A percentile compares a stretch with the other conserved stretches of the same genome.
Conservation (phyloP, 306 rosid species). For the Comarum palustre region DNA sequence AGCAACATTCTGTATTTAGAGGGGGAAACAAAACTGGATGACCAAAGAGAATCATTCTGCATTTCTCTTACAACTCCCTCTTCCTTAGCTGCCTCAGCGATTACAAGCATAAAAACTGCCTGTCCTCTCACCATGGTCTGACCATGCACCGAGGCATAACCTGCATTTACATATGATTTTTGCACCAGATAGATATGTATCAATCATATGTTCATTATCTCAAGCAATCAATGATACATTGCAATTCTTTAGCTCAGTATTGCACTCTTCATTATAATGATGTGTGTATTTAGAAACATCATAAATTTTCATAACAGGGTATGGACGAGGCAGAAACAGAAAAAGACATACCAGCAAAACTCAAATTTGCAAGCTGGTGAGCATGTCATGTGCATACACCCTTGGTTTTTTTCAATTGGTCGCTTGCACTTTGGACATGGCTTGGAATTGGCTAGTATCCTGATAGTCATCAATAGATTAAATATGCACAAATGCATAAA, state of each 20-base stretch:
- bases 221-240: not conserved
- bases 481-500: not conserved
- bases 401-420: constrained; percentile 84
- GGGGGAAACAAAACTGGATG: not conserved
- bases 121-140: constrained; percentile 89
- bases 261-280: not conserved
- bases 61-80: constrained; percentile 65
- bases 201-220: not conserved
- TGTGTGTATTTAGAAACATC: not conserved
- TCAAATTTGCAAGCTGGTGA: constrained; percentile 88
- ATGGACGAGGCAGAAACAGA: not conserved
- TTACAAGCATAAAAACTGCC: constrained; percentile 95
- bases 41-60: not conserved
- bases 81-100: constrained; percentile 83
- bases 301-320: not conserved
- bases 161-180: constrained; percentile 31
- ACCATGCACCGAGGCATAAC: constrained; percentile 92
- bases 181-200: not conserved
- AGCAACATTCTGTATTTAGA: not conserved
- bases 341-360: constrained; percentile 67
- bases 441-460: constrained; percentile 73
- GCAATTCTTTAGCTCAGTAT: not conserved
- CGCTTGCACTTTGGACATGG: constrained; percentile 93
- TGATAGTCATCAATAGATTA: constrained; percentile 18
- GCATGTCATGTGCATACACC: constrained; percentile 92